Conservation (phyloP, 306 rosid species). For the Vicia sativa region DNA sequence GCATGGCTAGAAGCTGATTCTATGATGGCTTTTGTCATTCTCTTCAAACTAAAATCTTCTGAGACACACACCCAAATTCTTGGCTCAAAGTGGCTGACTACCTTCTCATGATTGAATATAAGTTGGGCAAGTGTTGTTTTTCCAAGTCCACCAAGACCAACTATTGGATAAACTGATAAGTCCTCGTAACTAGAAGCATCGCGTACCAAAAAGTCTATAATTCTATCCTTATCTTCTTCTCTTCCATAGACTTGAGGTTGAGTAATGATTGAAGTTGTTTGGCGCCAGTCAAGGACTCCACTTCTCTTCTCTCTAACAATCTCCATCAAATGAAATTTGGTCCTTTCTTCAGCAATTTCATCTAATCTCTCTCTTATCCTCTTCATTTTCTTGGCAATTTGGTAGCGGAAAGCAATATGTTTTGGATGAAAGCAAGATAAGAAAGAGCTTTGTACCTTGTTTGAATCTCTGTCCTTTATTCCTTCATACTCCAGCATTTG, state of each 20-base stretch:
- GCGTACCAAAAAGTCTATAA: slow-evolving; percentile 16
- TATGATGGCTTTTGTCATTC: slow-evolving; percentile 15
- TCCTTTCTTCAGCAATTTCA: slow-evolving; percentile 22
- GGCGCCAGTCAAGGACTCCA: slow-evolving; percentile 27
- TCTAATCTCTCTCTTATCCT: not conserved
- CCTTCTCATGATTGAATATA: slow-evolving; percentile 14
- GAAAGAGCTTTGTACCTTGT: slow-evolving; percentile 16
- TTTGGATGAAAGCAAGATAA: slow-evolving; percentile 11
- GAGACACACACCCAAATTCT: slow-evolving; percentile 38
- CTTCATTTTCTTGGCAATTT: slow-evolving; percentile 30
- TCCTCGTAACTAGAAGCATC: not conserved
- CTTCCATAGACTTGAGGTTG: slow-evolving; percentile 28
- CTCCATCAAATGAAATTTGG: slow-evolving; percentile 15
- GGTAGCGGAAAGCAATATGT: not conserved
- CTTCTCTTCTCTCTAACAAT: not conserved
- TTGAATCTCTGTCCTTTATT: not conserved
- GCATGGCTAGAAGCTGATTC: not conserved
- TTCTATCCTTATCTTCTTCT: slow-evolving; percentile 9
- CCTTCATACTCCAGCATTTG: not conserved
- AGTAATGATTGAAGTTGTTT: slow-evolving; percentile 14
- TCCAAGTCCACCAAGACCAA: slow-evolving; percentile 37
- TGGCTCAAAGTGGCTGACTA: slow-evolving; percentile 10
- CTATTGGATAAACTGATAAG: slow-evolving; percentile 3
- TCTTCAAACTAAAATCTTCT: slow-evolving; percentile 16
- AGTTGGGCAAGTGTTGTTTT: slow-evolving; percentile 31